phyloP scores from a whole-genome alignment of 148 eudicot genomes.

The Chenopodium berlandieri region DNA sequence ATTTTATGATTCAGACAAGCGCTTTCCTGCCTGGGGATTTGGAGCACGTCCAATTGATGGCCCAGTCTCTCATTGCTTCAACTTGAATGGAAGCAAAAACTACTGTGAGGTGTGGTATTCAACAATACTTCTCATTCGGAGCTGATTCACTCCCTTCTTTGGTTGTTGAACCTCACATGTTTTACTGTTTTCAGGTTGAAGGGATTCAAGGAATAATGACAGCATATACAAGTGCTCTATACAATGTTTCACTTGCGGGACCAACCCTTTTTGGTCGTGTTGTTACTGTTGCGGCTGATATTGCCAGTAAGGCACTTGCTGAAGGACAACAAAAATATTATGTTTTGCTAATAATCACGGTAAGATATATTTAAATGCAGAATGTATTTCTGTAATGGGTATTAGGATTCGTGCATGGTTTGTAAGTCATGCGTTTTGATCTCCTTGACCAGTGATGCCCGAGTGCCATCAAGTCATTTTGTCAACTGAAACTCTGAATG shows the following conservation, averaged over 20 bases:
- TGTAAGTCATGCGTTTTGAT: neutral
- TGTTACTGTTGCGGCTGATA: constrained; percentile 66
- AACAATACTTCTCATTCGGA: neutral
- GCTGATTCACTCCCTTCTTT: neutral
- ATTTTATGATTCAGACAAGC: constrained; percentile 89
- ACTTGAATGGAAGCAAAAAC: constrained; percentile 91
- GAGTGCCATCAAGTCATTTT: neutral
- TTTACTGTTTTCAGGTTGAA: constrained; percentile 62
- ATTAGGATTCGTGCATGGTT: neutral
- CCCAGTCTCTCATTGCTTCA: constrained; percentile 97
- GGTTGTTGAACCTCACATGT: constrained; percentile 3
- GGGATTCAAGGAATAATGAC: constrained; percentile 94
- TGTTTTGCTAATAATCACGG: constrained; percentile 90
- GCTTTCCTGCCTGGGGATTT: constrained; percentile 97
- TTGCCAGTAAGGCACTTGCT: constrained; percentile 70
- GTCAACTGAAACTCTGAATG: neutral
- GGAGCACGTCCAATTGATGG: constrained; percentile 99
- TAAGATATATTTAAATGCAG: constrained; percentile 30
- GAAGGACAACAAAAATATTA: constrained; percentile 65
- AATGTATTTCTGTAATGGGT: neutral
- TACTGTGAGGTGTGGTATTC: constrained; percentile 71
- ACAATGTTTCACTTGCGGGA: constrained; percentile 93
- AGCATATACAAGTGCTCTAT: constrained; percentile 76
- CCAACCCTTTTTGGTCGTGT: constrained; percentile 95
- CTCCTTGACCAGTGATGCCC: constrained; percentile 2